Conservation (phyloP, 2,329 filamentous ascomycete genomes). For the Clonostachys chloroleuca region DNA sequence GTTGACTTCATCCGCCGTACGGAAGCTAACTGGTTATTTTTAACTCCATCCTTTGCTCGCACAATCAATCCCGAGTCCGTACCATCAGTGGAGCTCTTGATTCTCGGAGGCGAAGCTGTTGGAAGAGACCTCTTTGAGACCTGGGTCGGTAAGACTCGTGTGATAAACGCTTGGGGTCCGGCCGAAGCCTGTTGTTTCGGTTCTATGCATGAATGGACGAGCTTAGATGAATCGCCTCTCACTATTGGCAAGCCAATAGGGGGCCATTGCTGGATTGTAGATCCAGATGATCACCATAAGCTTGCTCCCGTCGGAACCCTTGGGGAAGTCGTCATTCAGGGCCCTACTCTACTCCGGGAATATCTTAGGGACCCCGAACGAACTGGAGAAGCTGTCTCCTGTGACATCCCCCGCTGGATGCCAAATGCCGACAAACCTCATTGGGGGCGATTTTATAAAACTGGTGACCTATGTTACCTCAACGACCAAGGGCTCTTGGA, state of each 20-base stretch:
- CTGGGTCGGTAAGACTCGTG: constrained; percentile 2
- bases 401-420: background rate
- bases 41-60: background rate
- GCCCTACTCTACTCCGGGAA: constrained; percentile 34
- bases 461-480: constrained; percentile 3
- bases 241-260: constrained; percentile 4
- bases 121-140: constrained; percentile 3
- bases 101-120: constrained; percentile 4
- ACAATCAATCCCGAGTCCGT: background rate
- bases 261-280: constrained; percentile 5
- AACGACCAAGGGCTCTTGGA: constrained; percentile 1
- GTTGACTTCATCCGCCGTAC: constrained; percentile 3
- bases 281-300: constrained; percentile 1
- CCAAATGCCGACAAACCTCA: background rate
- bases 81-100: constrained; percentile 1
- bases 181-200: constrained; percentile 4
- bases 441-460: constrained; percentile 7
- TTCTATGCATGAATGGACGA: constrained; percentile 2
- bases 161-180: constrained; percentile 5
- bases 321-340: constrained; percentile 8
- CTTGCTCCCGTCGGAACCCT: constrained; percentile 5
- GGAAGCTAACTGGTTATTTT: background rate
- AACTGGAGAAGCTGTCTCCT: constrained; percentile 13
- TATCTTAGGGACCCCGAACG: constrained; percentile 32
- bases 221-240: background rate